Evolutionary conservation across 2,329 filamentous ascomycete species (phyloP), one percentile per base, ranked within the genome.

Genomic region (Xylariaceae sp.): DNA sequence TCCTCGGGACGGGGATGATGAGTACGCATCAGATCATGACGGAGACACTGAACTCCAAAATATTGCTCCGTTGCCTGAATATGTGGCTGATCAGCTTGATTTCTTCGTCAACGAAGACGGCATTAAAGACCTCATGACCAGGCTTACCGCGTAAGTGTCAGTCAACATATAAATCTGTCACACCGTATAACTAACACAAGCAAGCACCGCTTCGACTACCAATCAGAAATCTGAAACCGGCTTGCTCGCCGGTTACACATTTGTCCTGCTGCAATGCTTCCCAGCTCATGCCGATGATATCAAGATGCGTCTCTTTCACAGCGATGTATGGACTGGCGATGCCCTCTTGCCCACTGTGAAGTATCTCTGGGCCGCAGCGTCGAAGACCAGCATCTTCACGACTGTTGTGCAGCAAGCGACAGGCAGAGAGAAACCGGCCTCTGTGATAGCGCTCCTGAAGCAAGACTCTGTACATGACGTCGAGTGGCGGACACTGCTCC

Each of bases 221-320:
- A 66, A 69, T 4, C 69, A 76, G 68, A 68, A 78, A 18, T 75
- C 76, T 6, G 77, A 89, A 69, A 87, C 89, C 1, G 88, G 88
- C 65, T 77, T 90, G 10, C 78, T 96, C 45, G 91, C 93, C 10
- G 90, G 88, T 34, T 97, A 96, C 70, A 90, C 92, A 2, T 78
- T 97, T 45, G 92, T 90, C 0, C 77, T 99, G 2, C 78, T 97
- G 3, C 85, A 89, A 60, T 92, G 92, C 67, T 97, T 97, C 65
- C 92, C 93, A 7, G 78, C 81, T 5, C 82, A 85, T 60, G 87
- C 87, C 2, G 92, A 97, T 69, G 92, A 97, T 60, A 95, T 97
- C 61, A 88, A 92, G 18, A 96, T 97, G 90, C 93, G 91, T 76
- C 78, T 97, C 0, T 97, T 94, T 69, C 80, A 94, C 47, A 89